Conservation (phyloP, 2,329 filamentous ascomycete genomes). For the Ceratocystis huliohia region DNA sequence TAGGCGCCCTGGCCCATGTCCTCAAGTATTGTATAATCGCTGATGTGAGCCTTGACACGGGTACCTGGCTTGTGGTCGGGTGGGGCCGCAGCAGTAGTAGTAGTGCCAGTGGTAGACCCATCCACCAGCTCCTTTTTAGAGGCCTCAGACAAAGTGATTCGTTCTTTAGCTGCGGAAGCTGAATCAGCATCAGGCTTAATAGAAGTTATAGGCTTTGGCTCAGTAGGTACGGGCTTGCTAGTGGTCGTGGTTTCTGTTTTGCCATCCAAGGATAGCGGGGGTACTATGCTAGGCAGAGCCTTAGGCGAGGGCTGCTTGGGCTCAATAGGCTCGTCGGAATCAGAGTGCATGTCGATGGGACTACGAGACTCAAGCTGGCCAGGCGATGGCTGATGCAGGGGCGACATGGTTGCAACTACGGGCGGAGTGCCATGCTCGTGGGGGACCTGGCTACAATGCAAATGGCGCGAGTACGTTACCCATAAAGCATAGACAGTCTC, state of each 20-base stretch:
- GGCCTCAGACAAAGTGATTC: not conserved
- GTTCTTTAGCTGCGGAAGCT: not conserved
- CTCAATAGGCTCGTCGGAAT: slow-evolving; percentile 18
- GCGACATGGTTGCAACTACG: slow-evolving; percentile 53
- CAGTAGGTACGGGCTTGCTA: not conserved
- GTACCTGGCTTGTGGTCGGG: slow-evolving; percentile 48
- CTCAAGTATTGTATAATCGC: slow-evolving; percentile 83
- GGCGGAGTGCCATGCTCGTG: slow-evolving; percentile 48
- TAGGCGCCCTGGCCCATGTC: slow-evolving; percentile 98
- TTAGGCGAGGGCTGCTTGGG: slow-evolving; percentile 29
- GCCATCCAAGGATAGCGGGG: slow-evolving; percentile 15
- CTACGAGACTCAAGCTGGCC: slow-evolving; percentile 40
- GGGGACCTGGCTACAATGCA: slow-evolving; percentile 59
- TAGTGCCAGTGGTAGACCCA: not conserved
- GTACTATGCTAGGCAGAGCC: not conserved
- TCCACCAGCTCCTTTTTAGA: not conserved
- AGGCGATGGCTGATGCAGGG: slow-evolving; percentile 65
- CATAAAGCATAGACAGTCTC: slow-evolving; percentile 90
- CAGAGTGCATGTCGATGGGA: slow-evolving; percentile 20
- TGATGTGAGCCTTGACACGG: slow-evolving; percentile 44
- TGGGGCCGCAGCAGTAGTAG: slow-evolving; percentile 24
- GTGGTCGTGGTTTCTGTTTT: not conserved
- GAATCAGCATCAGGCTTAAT: not conserved
- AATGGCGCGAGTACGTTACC: slow-evolving; percentile 90
- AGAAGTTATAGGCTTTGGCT: not conserved